phyloP scores from a whole-genome alignment of 495 filamentous ascomycete species.

The Thozetella sp. region DNA sequence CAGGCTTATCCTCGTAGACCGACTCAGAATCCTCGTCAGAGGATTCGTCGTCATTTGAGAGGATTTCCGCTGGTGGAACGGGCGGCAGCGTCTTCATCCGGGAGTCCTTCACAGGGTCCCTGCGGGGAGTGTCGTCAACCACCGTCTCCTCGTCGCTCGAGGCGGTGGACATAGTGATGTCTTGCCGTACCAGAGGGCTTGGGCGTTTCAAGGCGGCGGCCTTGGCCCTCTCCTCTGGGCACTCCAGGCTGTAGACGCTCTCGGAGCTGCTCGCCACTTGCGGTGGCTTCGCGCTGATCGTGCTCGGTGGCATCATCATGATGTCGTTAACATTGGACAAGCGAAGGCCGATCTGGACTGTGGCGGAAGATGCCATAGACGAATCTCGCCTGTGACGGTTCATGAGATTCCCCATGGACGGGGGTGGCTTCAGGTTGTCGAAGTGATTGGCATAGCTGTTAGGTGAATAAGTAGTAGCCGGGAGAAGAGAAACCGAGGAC shows the following conservation, averaged over 20 bases:
- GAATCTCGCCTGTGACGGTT: slow-evolving; percentile 41
- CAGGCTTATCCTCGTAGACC: slow-evolving; percentile 11
- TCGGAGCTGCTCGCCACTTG: neutral
- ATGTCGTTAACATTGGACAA: slow-evolving; percentile 47
- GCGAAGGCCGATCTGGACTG: slow-evolving; percentile 49
- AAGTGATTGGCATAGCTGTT: slow-evolving; percentile 15
- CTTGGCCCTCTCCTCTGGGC: slow-evolving; percentile 21
- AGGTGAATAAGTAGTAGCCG: slow-evolving; percentile 43
- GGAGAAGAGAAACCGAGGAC: slow-evolving; percentile 32
- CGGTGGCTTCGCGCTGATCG: neutral
- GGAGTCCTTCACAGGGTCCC: slow-evolving; percentile 24
- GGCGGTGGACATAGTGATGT: slow-evolving; percentile 6
- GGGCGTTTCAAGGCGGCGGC: slow-evolving; percentile 22
- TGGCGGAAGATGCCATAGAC: slow-evolving; percentile 44
- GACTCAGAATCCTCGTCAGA: slow-evolving; percentile 8
- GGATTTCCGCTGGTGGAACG: slow-evolving; percentile 15
- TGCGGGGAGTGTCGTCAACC: slow-evolving; percentile 8
- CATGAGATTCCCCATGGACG: slow-evolving; percentile 31
- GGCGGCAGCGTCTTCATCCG: slow-evolving; percentile 38
- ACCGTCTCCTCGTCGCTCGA: slow-evolving; percentile 3
- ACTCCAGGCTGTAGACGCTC: slow-evolving; percentile 32
- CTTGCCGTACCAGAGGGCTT: slow-evolving; percentile 19
- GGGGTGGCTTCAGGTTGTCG: slow-evolving; percentile 39
- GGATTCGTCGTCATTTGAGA: neutral
- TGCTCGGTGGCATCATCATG: neutral